Evolutionary conservation across 768 basidiomycete species (phyloP).

Genomic region (Hirschioporus abietinus): DNA sequence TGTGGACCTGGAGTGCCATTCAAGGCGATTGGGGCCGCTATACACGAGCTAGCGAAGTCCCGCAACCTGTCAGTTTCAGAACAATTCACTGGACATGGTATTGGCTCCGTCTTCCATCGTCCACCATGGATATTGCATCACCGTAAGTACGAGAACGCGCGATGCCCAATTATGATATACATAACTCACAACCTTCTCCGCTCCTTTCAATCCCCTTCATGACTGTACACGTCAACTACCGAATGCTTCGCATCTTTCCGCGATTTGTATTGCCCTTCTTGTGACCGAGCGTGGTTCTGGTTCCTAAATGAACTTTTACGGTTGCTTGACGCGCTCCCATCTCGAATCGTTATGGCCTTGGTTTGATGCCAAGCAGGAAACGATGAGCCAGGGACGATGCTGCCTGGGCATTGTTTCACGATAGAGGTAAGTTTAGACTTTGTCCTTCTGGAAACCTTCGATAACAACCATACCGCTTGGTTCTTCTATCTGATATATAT

Average conservation of each 20-base stretch:
- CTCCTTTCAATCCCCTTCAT: background rate
- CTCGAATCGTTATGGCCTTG: background rate
- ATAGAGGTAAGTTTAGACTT: conserved; percentile 58
- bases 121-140: conserved; percentile 81
- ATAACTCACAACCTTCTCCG: background rate
- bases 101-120: conserved; percentile 75
- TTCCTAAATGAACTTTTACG: conserved; percentile 2
- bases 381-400: conserved; percentile 77
- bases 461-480: background rate
- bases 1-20: conserved; percentile 74
- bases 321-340: background rate
- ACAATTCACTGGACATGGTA: conserved; percentile 83
- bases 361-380: conserved; percentile 48
- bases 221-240: background rate
- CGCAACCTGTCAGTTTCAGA: conserved; percentile 58
- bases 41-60: conserved; percentile 41
- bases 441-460: background rate
- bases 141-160: conserved; percentile 34
- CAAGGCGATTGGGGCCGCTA: conserved; percentile 64
- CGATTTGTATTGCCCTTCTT: background rate
- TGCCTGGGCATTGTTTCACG: conserved; percentile 85
- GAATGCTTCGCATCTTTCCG: background rate
- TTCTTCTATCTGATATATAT: conserved; percentile 6
- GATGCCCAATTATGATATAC: background rate
- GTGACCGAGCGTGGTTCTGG: background rate